phyloP scores from a whole-genome alignment of 345 rosid genomes.

The Luvunga scandens region DNA sequence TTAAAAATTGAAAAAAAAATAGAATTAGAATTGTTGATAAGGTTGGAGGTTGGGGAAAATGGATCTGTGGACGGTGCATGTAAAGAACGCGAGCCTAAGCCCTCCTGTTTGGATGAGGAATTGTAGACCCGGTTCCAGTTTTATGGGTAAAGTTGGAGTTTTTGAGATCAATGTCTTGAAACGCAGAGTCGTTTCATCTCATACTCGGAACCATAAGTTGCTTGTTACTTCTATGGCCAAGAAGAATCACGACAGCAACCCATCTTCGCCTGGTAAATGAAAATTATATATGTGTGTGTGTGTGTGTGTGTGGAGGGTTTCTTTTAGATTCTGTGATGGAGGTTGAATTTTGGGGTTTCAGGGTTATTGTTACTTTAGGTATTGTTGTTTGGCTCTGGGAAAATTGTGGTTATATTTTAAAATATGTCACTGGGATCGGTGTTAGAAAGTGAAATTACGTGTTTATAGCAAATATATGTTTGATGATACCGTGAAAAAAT shows the following conservation, averaged over 20 bases:
- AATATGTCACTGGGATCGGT: not conserved
- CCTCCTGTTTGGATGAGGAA: slow-evolving; percentile 28
- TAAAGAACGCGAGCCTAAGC: slow-evolving; percentile 34
- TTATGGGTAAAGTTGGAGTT: slow-evolving; percentile 22
- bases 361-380: not conserved
- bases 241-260: slow-evolving; percentile 49
- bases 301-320: not conserved
- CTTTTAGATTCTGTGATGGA: not conserved
- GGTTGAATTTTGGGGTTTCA: not conserved
- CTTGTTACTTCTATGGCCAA: slow-evolving; percentile 53
- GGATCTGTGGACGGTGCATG: slow-evolving; percentile 49
- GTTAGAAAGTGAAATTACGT: not conserved
- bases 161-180: slow-evolving; percentile 45
- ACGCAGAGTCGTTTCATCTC: slow-evolving; percentile 25
- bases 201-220: slow-evolving; percentile 33
- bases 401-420: not conserved
- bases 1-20: not conserved
- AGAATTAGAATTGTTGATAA: not conserved
- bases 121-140: slow-evolving; percentile 22
- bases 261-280: slow-evolving; percentile 39
- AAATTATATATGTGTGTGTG: too few species aligned
- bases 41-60: slow-evolving; percentile 12
- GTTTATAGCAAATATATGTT: not conserved
- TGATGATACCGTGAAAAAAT: not conserved
- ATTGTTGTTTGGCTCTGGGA: not conserved